Evolutionary conservation across 441 rosid species (phyloP).

Genomic region (Gossypium aridum): DNA sequence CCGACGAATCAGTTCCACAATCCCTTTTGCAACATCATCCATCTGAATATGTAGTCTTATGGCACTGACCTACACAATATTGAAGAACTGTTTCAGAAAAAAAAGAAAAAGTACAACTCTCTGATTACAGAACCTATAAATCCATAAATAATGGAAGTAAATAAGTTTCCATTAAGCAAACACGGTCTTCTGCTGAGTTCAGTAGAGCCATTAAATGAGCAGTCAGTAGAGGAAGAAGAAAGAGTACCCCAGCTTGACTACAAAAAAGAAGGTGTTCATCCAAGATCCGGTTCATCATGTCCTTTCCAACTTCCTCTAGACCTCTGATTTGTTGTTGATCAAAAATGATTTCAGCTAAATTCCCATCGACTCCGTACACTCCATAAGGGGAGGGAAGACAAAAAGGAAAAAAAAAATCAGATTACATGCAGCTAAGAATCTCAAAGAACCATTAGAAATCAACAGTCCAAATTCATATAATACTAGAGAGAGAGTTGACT

Average conservation of each 20-base stretch:
- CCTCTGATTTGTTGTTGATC: neutral
- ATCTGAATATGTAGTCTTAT: slow-evolving; percentile 29
- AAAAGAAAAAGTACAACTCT: neutral
- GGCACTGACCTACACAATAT: slow-evolving; percentile 39
- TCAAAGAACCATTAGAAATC: neutral
- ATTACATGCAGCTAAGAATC: neutral
- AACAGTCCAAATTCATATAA: neutral
- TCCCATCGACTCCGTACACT: slow-evolving; percentile 2
- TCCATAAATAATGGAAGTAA: neutral
- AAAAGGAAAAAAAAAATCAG: neutral
- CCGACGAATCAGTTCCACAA: slow-evolving; percentile 44
- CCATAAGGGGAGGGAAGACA: neutral
- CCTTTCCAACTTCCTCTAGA: neutral
- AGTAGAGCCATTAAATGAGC: neutral
- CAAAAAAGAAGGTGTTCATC: slow-evolving; percentile 48
- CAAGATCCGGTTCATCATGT: slow-evolving; percentile 12
- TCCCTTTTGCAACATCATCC: slow-evolving; percentile 50
- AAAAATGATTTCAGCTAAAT: neutral
- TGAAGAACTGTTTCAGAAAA: neutral
- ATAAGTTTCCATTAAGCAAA: neutral
- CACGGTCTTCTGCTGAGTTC: neutral
- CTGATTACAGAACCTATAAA: neutral
- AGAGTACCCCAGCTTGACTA: slow-evolving; percentile 18
- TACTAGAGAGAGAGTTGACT: slow-evolving; percentile 8
- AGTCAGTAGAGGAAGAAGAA: neutral